Conservation (phyloP, 1,284 basidiomycete species). For the Cutaneotrichosporon sp. region DNA sequence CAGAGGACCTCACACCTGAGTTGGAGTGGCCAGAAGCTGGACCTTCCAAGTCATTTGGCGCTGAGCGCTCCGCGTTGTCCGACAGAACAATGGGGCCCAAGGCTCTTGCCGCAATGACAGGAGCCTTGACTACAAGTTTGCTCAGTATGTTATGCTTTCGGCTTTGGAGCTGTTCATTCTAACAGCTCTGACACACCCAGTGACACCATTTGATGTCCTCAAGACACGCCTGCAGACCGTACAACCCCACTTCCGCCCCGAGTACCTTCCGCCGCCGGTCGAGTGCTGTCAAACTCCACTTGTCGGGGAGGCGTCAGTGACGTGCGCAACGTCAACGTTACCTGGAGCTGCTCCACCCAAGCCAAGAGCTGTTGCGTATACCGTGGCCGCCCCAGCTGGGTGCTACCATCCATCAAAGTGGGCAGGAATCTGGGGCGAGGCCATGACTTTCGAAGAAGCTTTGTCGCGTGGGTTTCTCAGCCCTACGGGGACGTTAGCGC, state of each 20-base stretch:
- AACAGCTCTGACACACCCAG: too few relatives aligned
- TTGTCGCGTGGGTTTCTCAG: slow-evolving; percentile 22
- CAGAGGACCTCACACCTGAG: slow-evolving; percentile 8
- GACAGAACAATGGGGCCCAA: slow-evolving; percentile 41
- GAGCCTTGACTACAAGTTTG: slow-evolving; percentile 44
- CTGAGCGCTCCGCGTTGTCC: slow-evolving; percentile 6
- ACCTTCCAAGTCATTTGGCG: slow-evolving; percentile 13
- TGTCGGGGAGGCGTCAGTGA: slow-evolving; percentile 4
- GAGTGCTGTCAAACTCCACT: slow-evolving; percentile 43
- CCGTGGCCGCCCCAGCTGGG: slow-evolving; percentile 32
- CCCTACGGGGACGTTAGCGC: slow-evolving; percentile 12
- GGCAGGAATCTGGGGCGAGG: slow-evolving; percentile 49
- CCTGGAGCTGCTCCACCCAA: slow-evolving; percentile 13
- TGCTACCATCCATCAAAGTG: slow-evolving; percentile 48
- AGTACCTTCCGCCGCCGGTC: slow-evolving; percentile 14
- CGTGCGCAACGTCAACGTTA: slow-evolving; percentile 17
- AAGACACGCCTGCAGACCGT: slow-evolving; percentile 49
- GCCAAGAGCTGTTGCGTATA: background rate
- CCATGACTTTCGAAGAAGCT: slow-evolving; percentile 35
- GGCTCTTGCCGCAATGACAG: slow-evolving; percentile 48
- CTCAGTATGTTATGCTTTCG: slow-evolving; percentile 37
- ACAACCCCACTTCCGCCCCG: slow-evolving; percentile 28
- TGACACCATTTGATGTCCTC: slow-evolving; percentile 51
- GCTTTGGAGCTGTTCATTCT: background rate
- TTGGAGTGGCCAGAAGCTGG: slow-evolving; percentile 39